phyloP scores from a whole-genome alignment of 2,329 filamentous ascomycete species.

The Colletotrichum sp. region DNA sequence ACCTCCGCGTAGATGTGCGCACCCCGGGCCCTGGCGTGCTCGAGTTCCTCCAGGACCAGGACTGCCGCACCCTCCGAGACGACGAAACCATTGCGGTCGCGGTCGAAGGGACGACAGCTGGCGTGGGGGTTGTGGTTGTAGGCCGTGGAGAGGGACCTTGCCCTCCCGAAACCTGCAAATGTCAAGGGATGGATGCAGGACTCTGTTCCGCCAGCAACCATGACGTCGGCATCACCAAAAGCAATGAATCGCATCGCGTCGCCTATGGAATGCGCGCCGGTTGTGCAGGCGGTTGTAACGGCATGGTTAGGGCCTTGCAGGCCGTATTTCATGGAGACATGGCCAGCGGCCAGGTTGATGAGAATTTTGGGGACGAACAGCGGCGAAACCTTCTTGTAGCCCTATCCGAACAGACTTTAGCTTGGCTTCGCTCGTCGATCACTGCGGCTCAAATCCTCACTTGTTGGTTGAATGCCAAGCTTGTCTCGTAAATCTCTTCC shows the following conservation, averaged over 20 bases:
- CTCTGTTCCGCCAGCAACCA: constrained; percentile 95
- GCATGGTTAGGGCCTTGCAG: constrained; percentile 92
- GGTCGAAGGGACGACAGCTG: constrained; percentile 88
- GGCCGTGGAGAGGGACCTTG: constrained; percentile 81
- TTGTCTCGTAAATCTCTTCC: constrained; percentile 87
- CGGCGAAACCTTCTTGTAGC: constrained; percentile 91
- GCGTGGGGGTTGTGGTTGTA: constrained; percentile 75
- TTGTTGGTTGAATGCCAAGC: constrained; percentile 73
- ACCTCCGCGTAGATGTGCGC: constrained; percentile 89
- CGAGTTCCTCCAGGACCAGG: constrained; percentile 85
- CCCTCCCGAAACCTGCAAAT: constrained; percentile 88
- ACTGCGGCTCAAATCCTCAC: constrained; percentile 51
- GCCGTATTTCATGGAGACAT: constrained; percentile 91
- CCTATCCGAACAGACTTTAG: constrained; percentile 52
- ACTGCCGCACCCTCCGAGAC: constrained; percentile 92
- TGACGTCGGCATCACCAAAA: constrained; percentile 90
- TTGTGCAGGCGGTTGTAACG: constrained; percentile 93
- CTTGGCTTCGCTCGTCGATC: constrained; percentile 6
- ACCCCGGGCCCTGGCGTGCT: constrained; percentile 81
- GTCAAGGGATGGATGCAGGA: constrained; percentile 95
- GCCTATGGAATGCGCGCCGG: constrained; percentile 91
- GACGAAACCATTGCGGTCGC: constrained; percentile 81
- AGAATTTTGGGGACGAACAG: constrained; percentile 91
- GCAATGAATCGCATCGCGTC: constrained; percentile 93
- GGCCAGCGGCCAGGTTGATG: constrained; percentile 93